These are phyloP conservation scores for Nephelium lappaceum DNA, from an alignment of 345 rosid species.

Conservation along the genomic window DNA sequence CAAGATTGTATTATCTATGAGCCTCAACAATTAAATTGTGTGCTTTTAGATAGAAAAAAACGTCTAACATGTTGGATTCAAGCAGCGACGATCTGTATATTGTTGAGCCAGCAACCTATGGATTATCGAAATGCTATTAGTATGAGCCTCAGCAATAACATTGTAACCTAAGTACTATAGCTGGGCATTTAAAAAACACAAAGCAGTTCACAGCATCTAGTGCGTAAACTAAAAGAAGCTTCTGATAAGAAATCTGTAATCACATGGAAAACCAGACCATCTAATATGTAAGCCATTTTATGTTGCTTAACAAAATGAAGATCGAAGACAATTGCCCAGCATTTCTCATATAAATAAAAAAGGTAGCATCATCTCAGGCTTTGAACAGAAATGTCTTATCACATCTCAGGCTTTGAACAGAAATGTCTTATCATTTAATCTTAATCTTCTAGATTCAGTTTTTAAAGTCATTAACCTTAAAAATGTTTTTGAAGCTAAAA, in stretches of 20 bases:
- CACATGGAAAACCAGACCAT: background rate
- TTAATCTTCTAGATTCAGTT: background rate
- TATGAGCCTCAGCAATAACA: background rate
- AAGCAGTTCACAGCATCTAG: background rate
- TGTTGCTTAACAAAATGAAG: background rate
- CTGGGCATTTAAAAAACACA: background rate
- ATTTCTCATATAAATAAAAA: background rate
- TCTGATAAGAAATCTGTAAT: background rate
- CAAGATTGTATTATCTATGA: background rate
- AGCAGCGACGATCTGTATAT: background rate
- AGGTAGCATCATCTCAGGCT: background rate
- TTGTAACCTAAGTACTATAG: background rate
- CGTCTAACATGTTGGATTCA: background rate
- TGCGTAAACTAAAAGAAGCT: background rate
- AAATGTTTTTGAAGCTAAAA: background rate
- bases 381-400: no score
- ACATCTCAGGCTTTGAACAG: background rate
- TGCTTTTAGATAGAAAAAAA: background rate
- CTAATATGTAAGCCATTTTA: background rate
- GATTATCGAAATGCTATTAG: background rate
- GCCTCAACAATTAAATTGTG: background rate
- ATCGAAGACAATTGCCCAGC: no score
- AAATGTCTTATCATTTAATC: no score
- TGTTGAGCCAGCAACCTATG: background rate
- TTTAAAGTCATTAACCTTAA: background rate